These are phyloP conservation scores for Colletotrichum australisinense DNA, from an alignment of 2,329 filamentous ascomycete species.

Conservation along the genomic window DNA sequence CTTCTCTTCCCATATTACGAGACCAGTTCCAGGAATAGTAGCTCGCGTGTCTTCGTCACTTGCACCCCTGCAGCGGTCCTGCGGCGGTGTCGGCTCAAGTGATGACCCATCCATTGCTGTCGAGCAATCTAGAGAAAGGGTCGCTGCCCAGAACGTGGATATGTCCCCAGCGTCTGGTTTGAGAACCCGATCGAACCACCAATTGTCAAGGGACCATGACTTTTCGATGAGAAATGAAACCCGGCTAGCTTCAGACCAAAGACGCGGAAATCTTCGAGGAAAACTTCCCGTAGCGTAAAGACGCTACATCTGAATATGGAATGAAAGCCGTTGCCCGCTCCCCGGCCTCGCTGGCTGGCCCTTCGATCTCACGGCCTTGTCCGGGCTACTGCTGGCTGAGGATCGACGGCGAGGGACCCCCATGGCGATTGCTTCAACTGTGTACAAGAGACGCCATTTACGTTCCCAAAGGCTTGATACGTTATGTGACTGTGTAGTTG, in stretches of 20 bases:
- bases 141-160: not conserved
- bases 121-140: constrained; percentile 18
- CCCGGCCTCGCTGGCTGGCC: not conserved
- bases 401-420: constrained; percentile 2
- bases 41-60: not conserved
- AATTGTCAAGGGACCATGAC: constrained; percentile 1
- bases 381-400: constrained; percentile 2
- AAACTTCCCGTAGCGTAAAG: not conserved
- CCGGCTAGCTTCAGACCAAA: not conserved
- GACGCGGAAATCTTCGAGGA: not conserved
- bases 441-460: not conserved
- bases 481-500: not conserved
- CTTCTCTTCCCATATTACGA: not conserved
- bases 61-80: constrained; percentile 6
- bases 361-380: constrained; percentile 6
- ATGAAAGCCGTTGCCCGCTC: constrained; percentile 13
- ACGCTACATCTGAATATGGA: constrained; percentile 11
- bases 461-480: not conserved
- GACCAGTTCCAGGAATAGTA: constrained; percentile 18
- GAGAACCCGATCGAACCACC: not conserved
- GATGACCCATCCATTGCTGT: not conserved
- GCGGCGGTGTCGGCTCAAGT: constrained; percentile 5
- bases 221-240: not conserved
- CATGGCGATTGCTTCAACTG: constrained; percentile 3
- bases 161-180: not conserved